These are phyloP conservation scores for Gonium pectorale DNA, from an alignment of 139 green algal species.

Conservation along the genomic window DNA sequence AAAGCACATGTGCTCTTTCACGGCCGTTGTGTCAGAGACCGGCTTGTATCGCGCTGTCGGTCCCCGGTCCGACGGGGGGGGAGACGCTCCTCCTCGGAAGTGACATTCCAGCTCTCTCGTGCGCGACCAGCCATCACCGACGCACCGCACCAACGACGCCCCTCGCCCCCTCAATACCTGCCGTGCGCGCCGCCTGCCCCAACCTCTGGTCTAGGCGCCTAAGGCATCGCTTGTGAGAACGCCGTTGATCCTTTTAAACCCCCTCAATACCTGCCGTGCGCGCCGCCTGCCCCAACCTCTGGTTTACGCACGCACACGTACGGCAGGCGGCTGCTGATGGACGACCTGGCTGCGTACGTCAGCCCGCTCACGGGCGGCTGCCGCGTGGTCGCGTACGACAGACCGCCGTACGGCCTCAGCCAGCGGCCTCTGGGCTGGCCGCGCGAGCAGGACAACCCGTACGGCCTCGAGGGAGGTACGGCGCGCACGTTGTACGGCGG, in stretches of 20 bases:
- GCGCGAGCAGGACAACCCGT: constrained; percentile 64
- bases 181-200: not conserved
- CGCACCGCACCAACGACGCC: too few relatives aligned
- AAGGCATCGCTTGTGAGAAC: not conserved
- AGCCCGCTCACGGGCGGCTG: constrained; percentile 35
- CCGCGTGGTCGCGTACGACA: constrained; percentile 75
- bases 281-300: not conserved
- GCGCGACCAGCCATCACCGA: too few relatives aligned
- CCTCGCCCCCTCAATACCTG: too few relatives aligned
- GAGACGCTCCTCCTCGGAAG: too few relatives aligned
- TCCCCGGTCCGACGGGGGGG: too few relatives aligned
- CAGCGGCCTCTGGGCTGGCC: constrained; percentile 65
- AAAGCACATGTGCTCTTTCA: too few relatives aligned
- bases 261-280: too few relatives aligned
- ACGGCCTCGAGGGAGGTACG: constrained; percentile 48
- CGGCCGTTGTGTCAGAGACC: too few relatives aligned
- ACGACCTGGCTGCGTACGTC: constrained; percentile 9
- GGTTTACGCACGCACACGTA: not conserved
- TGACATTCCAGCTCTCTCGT: too few relatives aligned
- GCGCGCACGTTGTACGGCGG: too few relatives aligned
- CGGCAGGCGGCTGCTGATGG: constrained; percentile 29
- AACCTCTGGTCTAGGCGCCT: not conserved
- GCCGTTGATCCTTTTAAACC: too few relatives aligned
- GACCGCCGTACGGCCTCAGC: constrained; percentile 77
- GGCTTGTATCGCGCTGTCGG: too few relatives aligned